phyloP scores from a whole-genome alignment of 805 yeast genomes.

The Ogataea pini region DNA sequence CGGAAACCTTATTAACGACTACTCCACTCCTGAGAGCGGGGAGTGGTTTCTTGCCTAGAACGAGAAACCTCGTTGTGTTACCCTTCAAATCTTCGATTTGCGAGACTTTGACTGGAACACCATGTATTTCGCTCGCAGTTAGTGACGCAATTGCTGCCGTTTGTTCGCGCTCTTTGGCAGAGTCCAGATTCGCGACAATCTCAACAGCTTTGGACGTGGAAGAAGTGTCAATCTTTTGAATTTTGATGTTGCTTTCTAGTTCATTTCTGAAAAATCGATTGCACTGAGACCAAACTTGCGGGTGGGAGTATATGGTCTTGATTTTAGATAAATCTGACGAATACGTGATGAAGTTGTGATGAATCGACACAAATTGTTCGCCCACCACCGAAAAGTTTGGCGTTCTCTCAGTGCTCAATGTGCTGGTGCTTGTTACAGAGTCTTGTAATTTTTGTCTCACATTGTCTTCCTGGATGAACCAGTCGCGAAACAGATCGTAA shows the following conservation, averaged over 20 bases:
- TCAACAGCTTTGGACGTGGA: slow-evolving; percentile 89
- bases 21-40: slow-evolving; percentile 11
- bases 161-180: slow-evolving; percentile 36
- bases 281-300: slow-evolving; percentile 98
- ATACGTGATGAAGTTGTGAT: slow-evolving; percentile 67
- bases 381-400: slow-evolving; percentile 58
- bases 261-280: slow-evolving; percentile 49
- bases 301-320: slow-evolving; percentile 77
- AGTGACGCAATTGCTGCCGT: slow-evolving; percentile 74
- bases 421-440: slow-evolving; percentile 13
- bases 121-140: slow-evolving; percentile 62
- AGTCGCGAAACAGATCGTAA: slow-evolving; percentile 75
- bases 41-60: slow-evolving; percentile 48
- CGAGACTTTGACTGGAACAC: slow-evolving; percentile 52
- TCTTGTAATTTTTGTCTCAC: slow-evolving; percentile 15
- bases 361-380: slow-evolving; percentile 80
- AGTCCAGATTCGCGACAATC: slow-evolving; percentile 44
- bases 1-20: slow-evolving; percentile 13
- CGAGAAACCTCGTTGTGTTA: slow-evolving; percentile 85
- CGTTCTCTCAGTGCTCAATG: slow-evolving; percentile 9
- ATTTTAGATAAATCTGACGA: slow-evolving; percentile 47
- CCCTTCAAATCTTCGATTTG: slow-evolving; percentile 71
- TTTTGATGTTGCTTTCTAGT: slow-evolving; percentile 34
- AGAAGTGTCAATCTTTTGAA: slow-evolving; percentile 60
- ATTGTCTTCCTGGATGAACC: slow-evolving; percentile 39